Conservation (phyloP, 176 grass and related monocot species). For the Eleusine coracana region DNA sequence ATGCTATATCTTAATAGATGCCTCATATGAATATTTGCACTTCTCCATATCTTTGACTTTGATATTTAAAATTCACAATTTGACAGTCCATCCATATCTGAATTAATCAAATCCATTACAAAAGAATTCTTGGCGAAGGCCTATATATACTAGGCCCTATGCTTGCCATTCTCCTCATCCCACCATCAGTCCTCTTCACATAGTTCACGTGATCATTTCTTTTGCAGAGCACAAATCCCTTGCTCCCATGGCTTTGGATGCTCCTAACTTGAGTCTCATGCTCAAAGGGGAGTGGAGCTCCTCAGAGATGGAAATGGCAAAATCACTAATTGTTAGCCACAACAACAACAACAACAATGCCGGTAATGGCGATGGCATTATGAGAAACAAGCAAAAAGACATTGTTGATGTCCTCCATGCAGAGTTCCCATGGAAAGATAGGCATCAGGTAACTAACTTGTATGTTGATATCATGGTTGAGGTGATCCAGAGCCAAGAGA, state of each 20-base stretch:
- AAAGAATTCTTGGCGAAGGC: not conserved
- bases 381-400: not conserved
- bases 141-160: slow-evolving; percentile 26
- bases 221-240: not conserved
- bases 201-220: not conserved
- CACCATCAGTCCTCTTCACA: not conserved
- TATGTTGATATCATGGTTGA: slow-evolving; percentile 26
- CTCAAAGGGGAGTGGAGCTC: slow-evolving; percentile 4
- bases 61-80: not conserved
- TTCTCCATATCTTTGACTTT: not conserved
- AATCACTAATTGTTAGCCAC: not conserved
- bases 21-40: not conserved
- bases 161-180: not conserved
- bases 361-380: not conserved
- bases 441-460: slow-evolving; percentile 20
- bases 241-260: not conserved
- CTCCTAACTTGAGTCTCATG: not conserved
- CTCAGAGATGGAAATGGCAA: not conserved
- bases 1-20: not conserved
- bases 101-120: not conserved
- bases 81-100: too few relatives aligned
- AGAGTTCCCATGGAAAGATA: slow-evolving; percentile 25
- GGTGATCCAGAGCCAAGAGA: not conserved
- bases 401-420: not conserved
- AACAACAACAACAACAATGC: not conserved